phyloP scores from a whole-genome alignment of 192 early-diverging fungal species.

The Funneliformis geosporum region DNA sequence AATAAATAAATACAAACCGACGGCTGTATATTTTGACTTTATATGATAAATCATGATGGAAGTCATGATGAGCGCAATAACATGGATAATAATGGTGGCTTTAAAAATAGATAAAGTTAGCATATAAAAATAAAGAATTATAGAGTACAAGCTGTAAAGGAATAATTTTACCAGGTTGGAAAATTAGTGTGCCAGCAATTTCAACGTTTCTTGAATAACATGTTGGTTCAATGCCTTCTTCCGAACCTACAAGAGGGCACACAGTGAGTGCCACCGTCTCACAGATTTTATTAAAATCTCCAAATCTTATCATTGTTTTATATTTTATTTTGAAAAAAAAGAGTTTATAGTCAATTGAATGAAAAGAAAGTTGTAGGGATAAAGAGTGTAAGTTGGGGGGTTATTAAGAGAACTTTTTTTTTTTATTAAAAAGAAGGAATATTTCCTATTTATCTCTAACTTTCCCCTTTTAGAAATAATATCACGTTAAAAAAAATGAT shows the following conservation, averaged over 20 bases:
- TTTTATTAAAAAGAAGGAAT: neutral
- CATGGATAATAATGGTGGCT: constrained; percentile 91
- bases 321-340: neutral
- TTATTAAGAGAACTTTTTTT: neutral
- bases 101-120: neutral
- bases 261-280: constrained; percentile 77
- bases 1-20: constrained; percentile 63
- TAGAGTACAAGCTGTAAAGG: neutral
- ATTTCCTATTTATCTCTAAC: neutral
- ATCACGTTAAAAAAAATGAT: neutral
- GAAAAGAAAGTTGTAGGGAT: neutral
- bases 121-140: neutral
- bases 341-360: neutral
- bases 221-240: constrained; percentile 75
- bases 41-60: constrained; percentile 99
- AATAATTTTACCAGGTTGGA: constrained; percentile 74
- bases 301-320: constrained; percentile 54
- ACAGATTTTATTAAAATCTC: constrained; percentile 91
- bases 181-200: constrained; percentile 79
- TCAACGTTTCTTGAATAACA: constrained; percentile 98
- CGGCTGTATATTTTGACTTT: constrained; percentile 96
- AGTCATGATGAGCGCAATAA: constrained; percentile 94
- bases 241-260: constrained; percentile 87
- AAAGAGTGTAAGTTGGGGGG: neutral
- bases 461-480: constrained; percentile 8